Evolutionary conservation across 345 rosid genomes (phyloP).

Genomic region (Arabis alpina): DNA sequence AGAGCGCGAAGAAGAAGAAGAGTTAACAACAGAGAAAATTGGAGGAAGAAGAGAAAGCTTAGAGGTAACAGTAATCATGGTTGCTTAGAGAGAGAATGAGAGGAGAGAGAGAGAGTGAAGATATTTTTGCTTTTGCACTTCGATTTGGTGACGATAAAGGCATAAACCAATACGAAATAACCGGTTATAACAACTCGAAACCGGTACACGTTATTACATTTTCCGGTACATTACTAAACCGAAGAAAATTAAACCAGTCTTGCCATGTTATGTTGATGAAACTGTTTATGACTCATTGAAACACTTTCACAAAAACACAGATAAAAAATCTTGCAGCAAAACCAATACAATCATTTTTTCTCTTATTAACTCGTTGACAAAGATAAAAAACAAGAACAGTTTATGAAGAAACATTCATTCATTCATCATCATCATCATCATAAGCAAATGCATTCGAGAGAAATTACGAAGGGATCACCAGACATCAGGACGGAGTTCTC

Average conservation of each 20-base stretch:
- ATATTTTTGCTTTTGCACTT: constrained; percentile 30
- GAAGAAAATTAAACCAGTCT: constrained; percentile 2
- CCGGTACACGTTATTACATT: neutral
- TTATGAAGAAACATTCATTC: constrained; percentile 27
- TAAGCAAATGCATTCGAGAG: constrained; percentile 26
- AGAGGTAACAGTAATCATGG: constrained; percentile 51
- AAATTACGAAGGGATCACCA: constrained; percentile 59
- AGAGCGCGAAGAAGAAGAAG: constrained; percentile 50
- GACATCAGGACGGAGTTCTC: constrained; percentile 97
- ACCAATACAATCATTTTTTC: constrained; percentile 12
- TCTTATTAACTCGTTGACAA: constrained; percentile 27
- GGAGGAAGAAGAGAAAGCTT: constrained; percentile 45
- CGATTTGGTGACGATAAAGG: neutral
- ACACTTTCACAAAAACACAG: constrained; percentile 14
- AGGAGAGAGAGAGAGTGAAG: neutral
- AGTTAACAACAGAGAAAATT: constrained; percentile 42
- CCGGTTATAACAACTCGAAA: constrained; percentile 17
- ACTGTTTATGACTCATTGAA: constrained; percentile 7
- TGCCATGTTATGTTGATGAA: constrained; percentile 20
- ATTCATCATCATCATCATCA: constrained; percentile 34
- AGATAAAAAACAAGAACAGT: constrained; percentile 25
- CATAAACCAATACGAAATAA: neutral
- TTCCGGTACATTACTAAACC: neutral
- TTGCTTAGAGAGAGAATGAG: constrained; percentile 13
- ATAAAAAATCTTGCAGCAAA: no score